Evolutionary conservation across 441 rosid genomes (phyloP).

Genomic region (Pelargonium australe): DNA sequence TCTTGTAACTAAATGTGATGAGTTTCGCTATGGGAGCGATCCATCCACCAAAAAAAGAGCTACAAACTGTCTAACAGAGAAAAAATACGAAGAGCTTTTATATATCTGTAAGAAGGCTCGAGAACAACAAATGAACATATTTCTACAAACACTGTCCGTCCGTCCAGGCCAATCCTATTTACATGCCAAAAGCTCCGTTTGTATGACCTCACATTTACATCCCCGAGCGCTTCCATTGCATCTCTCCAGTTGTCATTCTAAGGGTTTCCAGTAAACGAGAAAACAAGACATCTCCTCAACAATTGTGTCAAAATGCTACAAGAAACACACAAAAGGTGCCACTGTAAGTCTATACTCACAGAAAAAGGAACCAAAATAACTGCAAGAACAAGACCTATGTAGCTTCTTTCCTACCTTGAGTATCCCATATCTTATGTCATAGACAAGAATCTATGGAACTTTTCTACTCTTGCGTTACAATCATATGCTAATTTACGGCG

Average conservation of each 20-base stretch:
- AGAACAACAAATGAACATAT: not conserved
- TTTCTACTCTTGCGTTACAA: slow-evolving; percentile 24
- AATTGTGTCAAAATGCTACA: no score
- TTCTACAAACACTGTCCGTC: not conserved
- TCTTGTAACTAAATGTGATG: no score
- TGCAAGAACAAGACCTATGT: not conserved
- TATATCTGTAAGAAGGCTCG: no score
- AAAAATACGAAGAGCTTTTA: no score
- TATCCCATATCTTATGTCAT: not conserved
- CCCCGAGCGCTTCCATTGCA: not conserved
- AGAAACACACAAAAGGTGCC: no score
- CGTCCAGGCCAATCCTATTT: no score
- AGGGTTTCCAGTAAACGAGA: no score
- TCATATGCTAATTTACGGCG: slow-evolving; percentile 11
- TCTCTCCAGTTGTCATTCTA: not conserved
- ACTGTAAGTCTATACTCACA: not conserved
- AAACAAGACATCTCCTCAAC: no score
- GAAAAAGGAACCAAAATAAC: not conserved
- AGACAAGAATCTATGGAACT: slow-evolving; percentile 46
- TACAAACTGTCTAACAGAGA: no score
- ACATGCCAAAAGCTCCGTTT: no score
- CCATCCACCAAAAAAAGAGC: no score
- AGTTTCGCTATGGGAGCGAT: no score
- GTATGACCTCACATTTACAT: not conserved
- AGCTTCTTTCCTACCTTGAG: not conserved